Base-by-base conservation (phyloP, 2,329 filamentous ascomycete species). In the Pseudodiploospora longispora region DNA sequence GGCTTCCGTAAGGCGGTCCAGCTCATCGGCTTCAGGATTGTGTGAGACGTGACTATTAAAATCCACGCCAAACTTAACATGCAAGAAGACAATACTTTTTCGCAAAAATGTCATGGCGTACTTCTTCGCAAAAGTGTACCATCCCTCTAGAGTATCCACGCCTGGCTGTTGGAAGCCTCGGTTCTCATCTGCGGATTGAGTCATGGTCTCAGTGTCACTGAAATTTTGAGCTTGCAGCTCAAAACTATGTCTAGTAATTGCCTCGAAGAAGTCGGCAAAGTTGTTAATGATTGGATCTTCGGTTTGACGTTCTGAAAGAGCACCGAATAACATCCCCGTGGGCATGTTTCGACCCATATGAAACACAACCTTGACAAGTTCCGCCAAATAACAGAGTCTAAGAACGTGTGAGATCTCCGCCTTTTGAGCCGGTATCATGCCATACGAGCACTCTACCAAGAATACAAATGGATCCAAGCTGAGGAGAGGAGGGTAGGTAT, bases 61-160 rank as follows among this genome's bases (percentile, higher is more conserved):
- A 52, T 95, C 87, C 41, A 97, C 80, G 12, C 91, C 91, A 58
- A 87, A 89, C 54, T 87, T 85, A 48, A 94, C 83, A 60, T 97
- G 83, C 50, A 97, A 78, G 33, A 97, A 78, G 39, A 98, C 78
- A 37, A 82, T 76, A 6, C 77, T 75, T 67, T 98, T 98, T 47
- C 93, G 84, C 34, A 98, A 71, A 68, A 96, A 98, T 0, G 81
- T 75, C n/a, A 96, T 72, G 4, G 89, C 88, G 58, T 97, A 98
- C 56, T 84, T 89, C 50, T 82, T 80, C 27, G 87, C 75, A 53
- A 83, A 80, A 6, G 64, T 64, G 54, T 80, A 77, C 61, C 76
- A 76, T 30, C 69, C 71, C 42, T 71, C 68, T 31, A 80, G 57
- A 41, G 67, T 71, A 44, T 77, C 65, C 38, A 82, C 65, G 8